Evolutionary conservation across 1,284 basidiomycete genomes (phyloP).

Genomic region (Wallemia ichthyophaga): DNA sequence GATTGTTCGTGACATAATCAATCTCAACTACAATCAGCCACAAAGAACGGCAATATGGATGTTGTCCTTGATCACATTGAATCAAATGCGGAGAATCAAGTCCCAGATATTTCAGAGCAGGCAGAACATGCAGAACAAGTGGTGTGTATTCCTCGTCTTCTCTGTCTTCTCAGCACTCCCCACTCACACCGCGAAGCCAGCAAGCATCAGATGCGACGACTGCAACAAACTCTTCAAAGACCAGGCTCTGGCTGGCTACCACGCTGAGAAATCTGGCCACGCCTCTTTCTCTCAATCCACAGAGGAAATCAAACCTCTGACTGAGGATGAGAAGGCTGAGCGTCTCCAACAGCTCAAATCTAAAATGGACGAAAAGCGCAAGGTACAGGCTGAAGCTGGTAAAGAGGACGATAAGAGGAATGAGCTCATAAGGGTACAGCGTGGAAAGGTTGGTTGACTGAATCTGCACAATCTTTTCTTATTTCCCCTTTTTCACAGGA

Average conservation of each 20-base stretch:
- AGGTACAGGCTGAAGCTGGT: slow-evolving; percentile 35
- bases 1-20: slow-evolving; percentile 35
- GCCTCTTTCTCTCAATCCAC: slow-evolving; percentile 81
- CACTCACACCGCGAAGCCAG: background rate
- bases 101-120: slow-evolving; percentile 25
- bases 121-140: background rate
- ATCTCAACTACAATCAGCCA: slow-evolving; percentile 28
- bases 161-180: background rate
- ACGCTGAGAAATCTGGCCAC: slow-evolving; percentile 83
- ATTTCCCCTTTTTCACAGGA: slow-evolving; percentile 22
- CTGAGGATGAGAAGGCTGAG: slow-evolving; percentile 70
- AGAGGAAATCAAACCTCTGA: slow-evolving; percentile 80
- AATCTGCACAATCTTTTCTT: background rate
- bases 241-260: slow-evolving; percentile 63
- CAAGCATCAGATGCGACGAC: slow-evolving; percentile 40
- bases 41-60: slow-evolving; percentile 22
- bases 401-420: slow-evolving; percentile 40
- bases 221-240: slow-evolving; percentile 69
- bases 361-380: slow-evolving; percentile 44
- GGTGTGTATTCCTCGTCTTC: slow-evolving; percentile 15
- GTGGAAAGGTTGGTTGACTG: slow-evolving; percentile 37
- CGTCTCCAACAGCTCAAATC: slow-evolving; percentile 47
- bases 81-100: slow-evolving; percentile 18
- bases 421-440: slow-evolving; percentile 49
- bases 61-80: slow-evolving; percentile 31